phyloP scores from a whole-genome alignment of 208 protist genomes.

The Vickermania ingenoplastis region DNA sequence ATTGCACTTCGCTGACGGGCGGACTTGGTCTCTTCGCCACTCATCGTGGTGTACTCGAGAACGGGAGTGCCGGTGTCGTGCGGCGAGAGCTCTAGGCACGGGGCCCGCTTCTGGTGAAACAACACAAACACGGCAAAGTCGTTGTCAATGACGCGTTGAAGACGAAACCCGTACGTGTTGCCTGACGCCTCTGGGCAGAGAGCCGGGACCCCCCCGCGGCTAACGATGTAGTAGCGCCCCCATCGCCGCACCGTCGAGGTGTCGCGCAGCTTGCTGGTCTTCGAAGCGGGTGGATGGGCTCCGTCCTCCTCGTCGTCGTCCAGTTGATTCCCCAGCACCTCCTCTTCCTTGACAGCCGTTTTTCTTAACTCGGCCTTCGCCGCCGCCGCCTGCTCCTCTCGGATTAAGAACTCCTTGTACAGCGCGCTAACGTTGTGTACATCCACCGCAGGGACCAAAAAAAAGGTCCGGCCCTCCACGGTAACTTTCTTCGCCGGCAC shows the following conservation, averaged over 20 bases:
- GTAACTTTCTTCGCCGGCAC: slow-evolving; percentile 43
- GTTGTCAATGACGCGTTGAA: slow-evolving; percentile 48
- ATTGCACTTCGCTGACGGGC: slow-evolving; percentile 2
- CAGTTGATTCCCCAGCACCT: neutral
- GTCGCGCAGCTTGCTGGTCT: slow-evolving; percentile 13
- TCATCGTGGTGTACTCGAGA: slow-evolving; percentile 34
- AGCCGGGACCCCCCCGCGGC: slow-evolving; percentile 51
- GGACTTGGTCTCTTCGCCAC: slow-evolving; percentile 19
- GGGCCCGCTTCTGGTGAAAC: slow-evolving; percentile 27
- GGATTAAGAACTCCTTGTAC: slow-evolving; percentile 45
- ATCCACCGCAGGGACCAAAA: slow-evolving; percentile 50
- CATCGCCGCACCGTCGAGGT: slow-evolving; percentile 64
- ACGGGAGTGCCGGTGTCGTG: slow-evolving; percentile 27
- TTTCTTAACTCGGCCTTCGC: neutral
- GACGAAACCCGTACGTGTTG: slow-evolving; percentile 60
- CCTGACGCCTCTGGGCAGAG: slow-evolving; percentile 29
- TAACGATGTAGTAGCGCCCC: slow-evolving; percentile 46
- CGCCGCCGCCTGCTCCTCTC: slow-evolving; percentile 21
- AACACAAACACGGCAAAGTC: slow-evolving; percentile 67
- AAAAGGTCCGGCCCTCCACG: slow-evolving; percentile 24
- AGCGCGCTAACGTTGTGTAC: slow-evolving; percentile 39
- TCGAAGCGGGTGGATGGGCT: neutral
- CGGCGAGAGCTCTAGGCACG: slow-evolving; percentile 18
- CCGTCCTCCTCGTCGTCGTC: neutral
- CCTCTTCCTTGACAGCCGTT: neutral